These are phyloP conservation scores for Luffa aegyptiaca DNA, from an alignment of 306 rosid genomes.

Conservation along the genomic window DNA sequence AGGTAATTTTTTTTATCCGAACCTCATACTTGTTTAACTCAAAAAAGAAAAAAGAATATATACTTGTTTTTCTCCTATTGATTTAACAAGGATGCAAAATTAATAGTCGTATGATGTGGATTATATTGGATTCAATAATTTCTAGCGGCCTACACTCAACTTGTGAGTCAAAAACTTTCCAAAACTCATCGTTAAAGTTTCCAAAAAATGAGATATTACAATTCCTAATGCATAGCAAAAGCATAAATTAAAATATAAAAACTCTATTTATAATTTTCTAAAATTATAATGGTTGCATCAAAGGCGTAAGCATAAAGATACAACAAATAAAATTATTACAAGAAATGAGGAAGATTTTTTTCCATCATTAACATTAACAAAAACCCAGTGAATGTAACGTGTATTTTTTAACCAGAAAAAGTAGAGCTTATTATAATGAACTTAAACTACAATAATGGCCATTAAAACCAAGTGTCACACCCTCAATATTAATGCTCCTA, in stretches of 20 bases:
- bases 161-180: background rate
- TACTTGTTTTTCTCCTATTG: no score
- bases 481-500: background rate
- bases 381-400: background rate
- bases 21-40: no score
- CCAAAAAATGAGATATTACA: background rate
- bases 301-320: background rate
- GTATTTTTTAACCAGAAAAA: background rate
- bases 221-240: background rate
- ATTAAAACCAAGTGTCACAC: background rate
- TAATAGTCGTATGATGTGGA: no score
- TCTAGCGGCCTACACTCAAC: background rate
- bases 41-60: no score
- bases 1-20: no score
- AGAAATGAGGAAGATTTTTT: background rate
- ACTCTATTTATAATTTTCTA: background rate
- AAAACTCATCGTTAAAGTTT: background rate
- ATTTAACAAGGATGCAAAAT: no score
- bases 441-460: background rate
- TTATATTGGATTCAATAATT: no score
- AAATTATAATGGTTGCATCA: background rate
- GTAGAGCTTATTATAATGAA: background rate
- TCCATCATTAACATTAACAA: background rate
- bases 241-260: background rate
- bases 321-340: background rate